Evolutionary conservation across 1,284 basidiomycete species (phyloP), one percentile per base, ranked within the genome.

Genomic region (Anthracocystis setariae): DNA sequence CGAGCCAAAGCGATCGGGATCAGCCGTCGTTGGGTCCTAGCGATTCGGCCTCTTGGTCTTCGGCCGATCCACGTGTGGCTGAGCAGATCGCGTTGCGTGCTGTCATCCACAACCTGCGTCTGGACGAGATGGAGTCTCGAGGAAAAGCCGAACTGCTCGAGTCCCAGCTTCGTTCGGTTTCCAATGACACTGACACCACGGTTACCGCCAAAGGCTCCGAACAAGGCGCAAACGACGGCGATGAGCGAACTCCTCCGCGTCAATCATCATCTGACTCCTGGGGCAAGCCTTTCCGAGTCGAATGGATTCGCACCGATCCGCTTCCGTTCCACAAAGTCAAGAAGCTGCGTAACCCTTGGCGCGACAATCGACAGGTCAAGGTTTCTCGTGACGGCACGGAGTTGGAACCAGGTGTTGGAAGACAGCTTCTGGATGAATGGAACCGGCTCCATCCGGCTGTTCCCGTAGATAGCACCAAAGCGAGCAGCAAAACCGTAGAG

Each of bases 331-430:
- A 86, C 71, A 87, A 88, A 47, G 91, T 91, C 25, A 87, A 90
- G 42, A 90, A 92, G 78, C 83, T 95, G 51, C 89, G 92, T 38
- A 96, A 96, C 78, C 91, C 91, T 0, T 96, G 93, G 94, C 94
- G 95, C 72, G 89, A 92, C 77, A 91, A 91, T 66, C 86, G 91
- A 46, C 92, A 95, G 81, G 88, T 95, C 68, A 95, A 94, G 85
- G 82, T 84, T 10, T 95, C 92, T 12, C 86, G 93, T 52, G 93
- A 96, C 79, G 93, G 93, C 13, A 95, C 93, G 1, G 93, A 96
- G 83, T 83, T 96, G 23, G 93, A 95, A 82, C 92, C 93, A 1
- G 81, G 80, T n/a, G 88, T 93, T 33, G 93, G 92, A 7, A 85
- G 88, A 60, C 85, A 84, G 74, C 83, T 96, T 46, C 77, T 95